phyloP scores from a whole-genome alignment of 805 yeast species.

The Gaillardinia entomophila region DNA sequence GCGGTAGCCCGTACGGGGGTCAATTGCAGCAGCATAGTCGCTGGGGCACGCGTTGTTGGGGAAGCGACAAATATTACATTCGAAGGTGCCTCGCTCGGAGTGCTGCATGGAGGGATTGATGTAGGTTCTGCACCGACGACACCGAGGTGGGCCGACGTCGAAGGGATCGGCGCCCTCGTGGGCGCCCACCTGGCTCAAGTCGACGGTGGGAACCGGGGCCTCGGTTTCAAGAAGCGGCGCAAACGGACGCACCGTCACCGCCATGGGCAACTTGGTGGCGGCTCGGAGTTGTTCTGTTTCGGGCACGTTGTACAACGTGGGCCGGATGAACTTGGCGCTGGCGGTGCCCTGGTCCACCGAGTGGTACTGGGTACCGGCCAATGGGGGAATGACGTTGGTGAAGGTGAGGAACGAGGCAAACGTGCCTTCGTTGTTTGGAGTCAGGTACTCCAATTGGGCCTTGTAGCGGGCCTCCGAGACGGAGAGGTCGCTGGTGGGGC shows the following conservation, averaged over 20 bases:
- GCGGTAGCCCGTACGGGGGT: constrained; percentile 51
- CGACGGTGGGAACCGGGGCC: constrained; percentile 64
- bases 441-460: constrained; percentile 18
- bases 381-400: constrained; percentile 77
- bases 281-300: constrained; percentile 61
- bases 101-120: constrained; percentile 78
- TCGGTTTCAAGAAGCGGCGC: constrained; percentile 50
- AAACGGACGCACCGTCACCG: constrained; percentile 79
- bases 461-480: constrained; percentile 15
- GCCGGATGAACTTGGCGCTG: constrained; percentile 70
- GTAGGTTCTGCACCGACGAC: constrained; percentile 88
- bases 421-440: constrained; percentile 20
- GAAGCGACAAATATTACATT: constrained; percentile 84
- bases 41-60: constrained; percentile 58
- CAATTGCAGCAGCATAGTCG: constrained; percentile 62
- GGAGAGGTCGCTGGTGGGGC: too few species aligned
- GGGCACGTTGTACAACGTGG: constrained; percentile 82
- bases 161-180: constrained; percentile 14
- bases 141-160: constrained; percentile 71
- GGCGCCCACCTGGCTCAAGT: constrained; percentile 39
- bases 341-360: constrained; percentile 81
- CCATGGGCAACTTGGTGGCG: constrained; percentile 73
- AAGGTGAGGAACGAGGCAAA: constrained; percentile 58
- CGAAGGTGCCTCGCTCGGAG: constrained; percentile 54
- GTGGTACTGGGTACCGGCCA: constrained; percentile 64